Evolutionary conservation across 2,329 filamentous ascomycete genomes (phyloP).

Genomic region (Cadophora sp.): DNA sequence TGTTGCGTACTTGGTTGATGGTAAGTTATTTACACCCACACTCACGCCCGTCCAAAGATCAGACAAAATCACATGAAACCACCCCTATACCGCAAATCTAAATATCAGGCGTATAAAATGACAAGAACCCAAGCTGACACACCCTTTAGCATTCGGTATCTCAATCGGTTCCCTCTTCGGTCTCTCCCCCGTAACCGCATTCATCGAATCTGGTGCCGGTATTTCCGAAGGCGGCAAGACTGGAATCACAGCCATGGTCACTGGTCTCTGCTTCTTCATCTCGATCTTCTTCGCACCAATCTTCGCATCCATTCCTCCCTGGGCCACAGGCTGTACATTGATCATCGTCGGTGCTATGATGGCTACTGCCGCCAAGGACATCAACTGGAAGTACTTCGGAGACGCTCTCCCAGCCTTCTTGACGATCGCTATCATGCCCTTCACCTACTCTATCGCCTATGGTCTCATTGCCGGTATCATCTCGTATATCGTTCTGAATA

Average conservation of each 20-base stretch:
- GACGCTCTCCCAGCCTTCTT: conserved; percentile 86
- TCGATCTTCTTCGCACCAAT: conserved; percentile 90
- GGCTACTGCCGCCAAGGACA: conserved; percentile 77
- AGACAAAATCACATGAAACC: no score
- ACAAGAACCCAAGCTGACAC: conserved; percentile 2
- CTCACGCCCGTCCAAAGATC: no score
- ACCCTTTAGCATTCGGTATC: conserved; percentile 66
- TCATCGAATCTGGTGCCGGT: conserved; percentile 87
- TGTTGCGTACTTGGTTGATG: conserved; percentile 81
- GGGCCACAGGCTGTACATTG: conserved; percentile 87
- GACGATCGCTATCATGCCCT: conserved; percentile 85
- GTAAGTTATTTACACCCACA: not conserved
- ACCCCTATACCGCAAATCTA: not conserved
- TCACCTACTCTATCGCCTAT: conserved; percentile 88
- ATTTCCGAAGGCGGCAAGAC: conserved; percentile 89
- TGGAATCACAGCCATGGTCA: conserved; percentile 78
- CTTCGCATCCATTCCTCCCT: conserved; percentile 87
- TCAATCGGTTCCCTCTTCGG: conserved; percentile 83
- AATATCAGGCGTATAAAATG: not conserved
- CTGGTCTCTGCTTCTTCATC: conserved; percentile 85
- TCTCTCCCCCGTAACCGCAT: conserved; percentile 82
- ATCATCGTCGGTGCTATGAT: conserved; percentile 87
- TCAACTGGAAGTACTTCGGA: conserved; percentile 88
- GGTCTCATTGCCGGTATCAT: conserved; percentile 82
- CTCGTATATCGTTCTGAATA: conserved; percentile 80